Evolutionary conservation across 106 monocot genomes (phyloP).

Genomic region (Ottelia alismoides): DNA sequence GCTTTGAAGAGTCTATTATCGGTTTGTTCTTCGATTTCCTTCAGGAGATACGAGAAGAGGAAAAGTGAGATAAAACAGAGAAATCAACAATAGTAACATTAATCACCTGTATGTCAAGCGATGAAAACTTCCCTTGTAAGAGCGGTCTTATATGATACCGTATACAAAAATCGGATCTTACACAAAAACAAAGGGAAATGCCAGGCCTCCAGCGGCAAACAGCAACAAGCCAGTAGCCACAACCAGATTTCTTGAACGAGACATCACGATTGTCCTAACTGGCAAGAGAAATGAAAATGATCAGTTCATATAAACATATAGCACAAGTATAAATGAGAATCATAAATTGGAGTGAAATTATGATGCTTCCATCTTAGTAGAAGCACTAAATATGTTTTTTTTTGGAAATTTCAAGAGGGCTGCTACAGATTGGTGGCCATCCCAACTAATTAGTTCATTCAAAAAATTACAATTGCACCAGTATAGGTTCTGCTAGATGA

Average conservation of each 20-base stretch:
- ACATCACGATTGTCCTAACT: slow-evolving; percentile 34
- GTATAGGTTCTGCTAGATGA: no score
- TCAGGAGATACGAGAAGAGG: slow-evolving; percentile 6
- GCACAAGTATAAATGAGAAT: no score
- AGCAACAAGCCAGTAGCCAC: slow-evolving; percentile 64
- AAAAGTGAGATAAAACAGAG: not conserved
- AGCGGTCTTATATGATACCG: not conserved
- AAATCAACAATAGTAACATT: not conserved
- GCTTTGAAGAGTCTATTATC: slow-evolving; percentile 83
- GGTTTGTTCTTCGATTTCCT: slow-evolving; percentile 74
- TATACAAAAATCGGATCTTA: slow-evolving; percentile 1
- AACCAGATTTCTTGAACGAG: slow-evolving; percentile 43
- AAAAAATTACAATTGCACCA: no score
- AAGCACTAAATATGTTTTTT: no score
- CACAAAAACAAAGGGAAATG: slow-evolving; percentile 80
- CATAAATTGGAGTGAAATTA: no score
- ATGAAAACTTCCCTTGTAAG: not conserved
- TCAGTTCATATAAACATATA: no score
- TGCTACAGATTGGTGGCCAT: no score
- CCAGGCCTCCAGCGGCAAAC: slow-evolving; percentile 64
- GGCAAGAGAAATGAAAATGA: no score
- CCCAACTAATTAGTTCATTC: no score
- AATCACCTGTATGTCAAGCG: not conserved
- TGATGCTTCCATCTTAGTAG: no score
- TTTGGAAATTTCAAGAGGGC: no score